Base-by-base conservation (phyloP, 2,329 filamentous ascomycete genomes). In the Tolypocladium album region DNA sequence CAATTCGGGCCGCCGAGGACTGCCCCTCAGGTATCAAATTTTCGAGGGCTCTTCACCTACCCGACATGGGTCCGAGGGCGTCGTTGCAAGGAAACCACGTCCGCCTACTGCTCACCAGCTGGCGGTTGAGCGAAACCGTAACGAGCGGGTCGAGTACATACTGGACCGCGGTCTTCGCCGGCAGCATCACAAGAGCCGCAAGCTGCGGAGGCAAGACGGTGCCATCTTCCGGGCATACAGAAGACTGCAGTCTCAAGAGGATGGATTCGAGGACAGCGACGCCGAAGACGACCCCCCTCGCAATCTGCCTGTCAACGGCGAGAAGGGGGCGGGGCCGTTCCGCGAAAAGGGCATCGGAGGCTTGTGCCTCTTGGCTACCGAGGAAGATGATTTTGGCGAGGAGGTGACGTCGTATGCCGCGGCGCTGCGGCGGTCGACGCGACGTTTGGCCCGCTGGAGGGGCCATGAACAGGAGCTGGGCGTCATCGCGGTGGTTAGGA, bases 31-130 rank as follows among this genome's bases (percentile, higher is more conserved):
- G 68, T 82, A 86, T 64, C 80, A 84, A 64, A 78, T 85, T 31
- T 77, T 83, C 36, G 84, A 87, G 61, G 82, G 77, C 20, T 86
- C 84, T 0, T 87, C 85, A 2, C 84, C 85, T 8, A 82, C 77
- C 50, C 78, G 80, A 27, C 75, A 81, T 22, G 73, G 79, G 24
- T 77, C 82, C 17, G 85, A 86, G 60, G 78, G 79, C 17, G 78
- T 82, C n/a, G 75, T 79, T 43, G 77, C 79, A 24, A 77, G 83
- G 60, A 87, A 91, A 69, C 85, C 87, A 11, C 82, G 90, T 1
- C 89, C 89, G 3, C 83, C 90, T 0, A 94, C 90, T 0, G 88
- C 89, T 42, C 90, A 94, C 72, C 90, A 94, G 72, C 78, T 92
- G 45, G 89, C 89, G 0, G 88, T 94, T 1, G 89, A 92, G 71